phyloP scores from a whole-genome alignment of 371 early-diverging fungal species.

The Saksenaea oblongispora region DNA sequence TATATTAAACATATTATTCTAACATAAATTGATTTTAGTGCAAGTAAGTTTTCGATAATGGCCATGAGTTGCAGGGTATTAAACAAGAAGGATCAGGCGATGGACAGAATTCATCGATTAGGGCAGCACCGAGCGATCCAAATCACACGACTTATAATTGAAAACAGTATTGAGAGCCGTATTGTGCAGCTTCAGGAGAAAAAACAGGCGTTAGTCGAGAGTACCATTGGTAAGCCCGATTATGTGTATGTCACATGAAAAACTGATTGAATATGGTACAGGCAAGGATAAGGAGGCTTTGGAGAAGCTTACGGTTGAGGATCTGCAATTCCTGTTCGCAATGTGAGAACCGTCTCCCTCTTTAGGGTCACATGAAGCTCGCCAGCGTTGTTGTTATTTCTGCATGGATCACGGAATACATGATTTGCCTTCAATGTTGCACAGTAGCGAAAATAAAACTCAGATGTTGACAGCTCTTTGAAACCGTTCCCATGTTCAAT shows the following conservation, averaged over 20 bases:
- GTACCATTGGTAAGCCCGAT: conserved; percentile 80
- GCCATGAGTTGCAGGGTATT: not conserved
- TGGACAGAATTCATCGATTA: conserved; percentile 92
- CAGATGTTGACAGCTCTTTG: not conserved
- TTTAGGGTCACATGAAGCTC: not conserved
- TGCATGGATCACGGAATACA: conserved; percentile 1
- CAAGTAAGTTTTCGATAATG: not conserved
- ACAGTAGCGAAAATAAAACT: conserved; percentile 1
- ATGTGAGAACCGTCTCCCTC: conserved; percentile 33
- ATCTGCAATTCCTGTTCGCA: conserved; percentile 86
- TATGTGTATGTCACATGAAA: conserved; percentile 8
- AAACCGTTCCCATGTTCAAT: not conserved
- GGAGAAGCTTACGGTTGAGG: conserved; percentile 77
- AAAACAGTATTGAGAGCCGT: conserved; percentile 94
- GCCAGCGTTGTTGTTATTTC: not conserved
- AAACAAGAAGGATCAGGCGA: conserved; percentile 55
- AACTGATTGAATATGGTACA: conserved; percentile 1
- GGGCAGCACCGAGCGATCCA: conserved; percentile 90
- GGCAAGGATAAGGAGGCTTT: conserved; percentile 61
- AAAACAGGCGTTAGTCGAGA: conserved; percentile 90
- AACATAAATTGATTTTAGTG: not conserved
- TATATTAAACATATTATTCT: conserved; percentile 14
- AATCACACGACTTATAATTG: conserved; percentile 88
- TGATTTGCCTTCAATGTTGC: not conserved
- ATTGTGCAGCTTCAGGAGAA: conserved; percentile 95